A percentile compares a stretch with the other conserved stretches of the same genome.
These are phyloP conservation scores for Waltergamsia citrina DNA, from an alignment of 2,329 filamentous ascomycete genomes.

Conservation along the genomic window DNA sequence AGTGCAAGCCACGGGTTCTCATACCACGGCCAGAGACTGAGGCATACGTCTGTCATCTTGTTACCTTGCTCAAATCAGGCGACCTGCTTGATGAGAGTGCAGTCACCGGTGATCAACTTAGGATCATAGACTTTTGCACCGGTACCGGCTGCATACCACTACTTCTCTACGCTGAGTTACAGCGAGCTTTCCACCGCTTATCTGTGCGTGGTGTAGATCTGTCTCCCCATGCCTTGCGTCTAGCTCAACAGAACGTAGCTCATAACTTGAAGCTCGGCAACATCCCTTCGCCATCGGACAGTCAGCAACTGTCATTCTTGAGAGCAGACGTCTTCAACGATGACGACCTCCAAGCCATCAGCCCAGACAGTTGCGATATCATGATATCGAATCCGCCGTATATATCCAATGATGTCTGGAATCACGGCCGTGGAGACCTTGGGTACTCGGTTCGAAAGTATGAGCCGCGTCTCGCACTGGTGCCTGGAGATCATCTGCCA, in stretches of 20 bases:
- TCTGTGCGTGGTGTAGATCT: conserved; percentile 65
- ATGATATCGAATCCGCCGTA: conserved; percentile 89
- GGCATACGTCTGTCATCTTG: conserved; percentile 51
- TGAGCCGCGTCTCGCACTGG: conserved; percentile 74
- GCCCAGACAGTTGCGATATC: conserved; percentile 41
- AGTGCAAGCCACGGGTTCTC: conserved; percentile 67
- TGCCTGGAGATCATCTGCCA: conserved; percentile 32
- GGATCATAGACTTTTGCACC: conserved; percentile 77
- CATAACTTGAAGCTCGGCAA: conserved; percentile 30
- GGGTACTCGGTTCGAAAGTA: conserved; percentile 72
- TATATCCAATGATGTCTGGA: conserved; percentile 50
- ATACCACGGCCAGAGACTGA: conserved; percentile 79
- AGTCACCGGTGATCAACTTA: conserved; percentile 25
- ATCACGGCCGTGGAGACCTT: conserved; percentile 25
- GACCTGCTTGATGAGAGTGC: conserved; percentile 5
- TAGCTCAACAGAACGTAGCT: conserved; percentile 56
- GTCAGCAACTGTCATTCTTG: conserved; percentile 30
- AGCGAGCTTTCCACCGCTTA: conserved; percentile 27
- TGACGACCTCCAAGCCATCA: conserved; percentile 18
- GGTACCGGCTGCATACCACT: conserved; percentile 87
- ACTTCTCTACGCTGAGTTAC: conserved; percentile 56
- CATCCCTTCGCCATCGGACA: conserved; percentile 9
- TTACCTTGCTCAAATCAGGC: conserved; percentile 26
- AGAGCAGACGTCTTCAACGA: conserved; percentile 40
- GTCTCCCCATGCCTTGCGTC: conserved; percentile 50